Conservation (phyloP, 352 stramenopile genomes). For the Phytophthora pini region DNA sequence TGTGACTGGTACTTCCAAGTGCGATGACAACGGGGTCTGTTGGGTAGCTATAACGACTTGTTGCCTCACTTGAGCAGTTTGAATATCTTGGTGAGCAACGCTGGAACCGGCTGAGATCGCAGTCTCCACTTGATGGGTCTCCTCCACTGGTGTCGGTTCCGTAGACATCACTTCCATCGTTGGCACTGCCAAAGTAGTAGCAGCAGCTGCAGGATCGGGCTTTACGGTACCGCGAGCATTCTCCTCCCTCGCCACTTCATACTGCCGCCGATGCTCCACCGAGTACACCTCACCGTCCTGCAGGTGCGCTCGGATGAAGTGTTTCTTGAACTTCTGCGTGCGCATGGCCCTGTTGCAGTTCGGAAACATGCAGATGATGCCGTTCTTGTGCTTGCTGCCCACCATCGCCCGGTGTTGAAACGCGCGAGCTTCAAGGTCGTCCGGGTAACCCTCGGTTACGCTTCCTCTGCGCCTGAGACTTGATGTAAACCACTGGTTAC, state of each 20-base stretch:
- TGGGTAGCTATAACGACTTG: slow-evolving; percentile 9
- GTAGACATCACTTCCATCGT: not conserved
- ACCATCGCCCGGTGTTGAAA: slow-evolving; percentile 45
- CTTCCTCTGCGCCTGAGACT: not conserved
- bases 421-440: slow-evolving; percentile 10
- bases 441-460: slow-evolving; percentile 22
- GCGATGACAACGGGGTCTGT: slow-evolving; percentile 8
- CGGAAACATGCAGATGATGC: slow-evolving; percentile 84
- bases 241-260: slow-evolving; percentile 78
- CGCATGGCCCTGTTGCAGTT: slow-evolving; percentile 86
- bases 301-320: slow-evolving; percentile 82
- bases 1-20: slow-evolving; percentile 11
- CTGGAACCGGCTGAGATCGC: slow-evolving; percentile 1
- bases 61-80: slow-evolving; percentile 21
- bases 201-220: slow-evolving; percentile 12
- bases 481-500: slow-evolving; percentile 28
- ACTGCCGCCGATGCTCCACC: slow-evolving; percentile 77
- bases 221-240: slow-evolving; percentile 20
- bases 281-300: slow-evolving; percentile 81
- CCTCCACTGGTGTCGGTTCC: slow-evolving; percentile 6
- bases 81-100: slow-evolving; percentile 9
- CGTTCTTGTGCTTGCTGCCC: slow-evolving; percentile 91
- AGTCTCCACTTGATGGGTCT: slow-evolving; percentile 4
- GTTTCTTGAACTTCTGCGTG: slow-evolving; percentile 89
- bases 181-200: not conserved